Conservation (phyloP, 441 rosid species). For the Syzygium syzygioides region DNA sequence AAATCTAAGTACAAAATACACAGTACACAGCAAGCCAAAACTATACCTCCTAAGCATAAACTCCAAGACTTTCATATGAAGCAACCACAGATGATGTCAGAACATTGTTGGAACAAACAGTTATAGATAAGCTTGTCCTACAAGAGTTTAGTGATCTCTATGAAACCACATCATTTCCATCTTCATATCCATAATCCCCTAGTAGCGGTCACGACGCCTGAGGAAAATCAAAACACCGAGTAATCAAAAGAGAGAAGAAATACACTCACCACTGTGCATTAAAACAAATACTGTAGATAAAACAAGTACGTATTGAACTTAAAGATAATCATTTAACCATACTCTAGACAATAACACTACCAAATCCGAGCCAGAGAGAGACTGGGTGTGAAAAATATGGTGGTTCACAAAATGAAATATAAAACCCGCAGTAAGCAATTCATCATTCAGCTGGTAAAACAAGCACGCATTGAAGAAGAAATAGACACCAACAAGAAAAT, state of each 20-base stretch:
- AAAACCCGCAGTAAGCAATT: background rate
- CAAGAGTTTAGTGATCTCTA: background rate
- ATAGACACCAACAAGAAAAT: background rate
- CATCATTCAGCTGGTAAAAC: background rate
- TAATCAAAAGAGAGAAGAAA: background rate
- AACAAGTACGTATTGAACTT: background rate
- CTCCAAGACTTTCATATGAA: background rate
- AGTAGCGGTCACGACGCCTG: constrained; percentile 56
- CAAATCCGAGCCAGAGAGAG: background rate
- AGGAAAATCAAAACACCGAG: background rate
- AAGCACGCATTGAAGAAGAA: background rate
- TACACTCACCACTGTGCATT: background rate
- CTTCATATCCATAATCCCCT: constrained; percentile 12
- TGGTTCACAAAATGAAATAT: background rate
- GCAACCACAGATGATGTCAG: background rate
- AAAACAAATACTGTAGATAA: background rate
- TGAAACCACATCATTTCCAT: constrained; percentile 4
- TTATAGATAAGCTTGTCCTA: background rate
- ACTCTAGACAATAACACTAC: background rate
- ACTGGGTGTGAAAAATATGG: background rate
- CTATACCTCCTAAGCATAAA: background rate
- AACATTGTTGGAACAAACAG: background rate
- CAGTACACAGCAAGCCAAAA: background rate
- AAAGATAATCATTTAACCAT: background rate
- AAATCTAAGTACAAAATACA: background rate